These are phyloP conservation scores for Cardamine resedifolia DNA, from an alignment of 345 rosid species.

Conservation along the genomic window DNA sequence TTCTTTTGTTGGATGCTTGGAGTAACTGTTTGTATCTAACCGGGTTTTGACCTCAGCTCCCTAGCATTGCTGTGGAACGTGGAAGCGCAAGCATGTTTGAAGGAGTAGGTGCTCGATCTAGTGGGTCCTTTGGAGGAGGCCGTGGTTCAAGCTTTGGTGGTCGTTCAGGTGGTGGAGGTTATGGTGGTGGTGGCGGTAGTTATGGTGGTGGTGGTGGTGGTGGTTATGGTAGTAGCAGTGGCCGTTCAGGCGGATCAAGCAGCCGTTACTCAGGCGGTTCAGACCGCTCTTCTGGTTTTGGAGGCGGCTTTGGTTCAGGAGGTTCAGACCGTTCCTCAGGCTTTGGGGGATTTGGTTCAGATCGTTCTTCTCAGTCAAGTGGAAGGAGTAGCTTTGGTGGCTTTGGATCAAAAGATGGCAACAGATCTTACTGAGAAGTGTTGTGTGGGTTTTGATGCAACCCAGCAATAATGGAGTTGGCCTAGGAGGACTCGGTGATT, in stretches of 20 bases:
- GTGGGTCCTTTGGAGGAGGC: constrained; percentile 47
- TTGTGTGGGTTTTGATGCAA: constrained; percentile 26
- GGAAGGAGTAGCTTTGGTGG: constrained; percentile 41
- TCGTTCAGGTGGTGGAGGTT: constrained; percentile 13
- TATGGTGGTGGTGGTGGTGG: constrained; percentile 24
- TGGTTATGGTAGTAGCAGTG: constrained; percentile 27
- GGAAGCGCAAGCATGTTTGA: constrained; percentile 47
- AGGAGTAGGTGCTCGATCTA: constrained; percentile 45
- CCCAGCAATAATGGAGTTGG: constrained; percentile 22
- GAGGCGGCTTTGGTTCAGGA: constrained; percentile 40
- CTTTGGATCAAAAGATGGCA: constrained; percentile 37
- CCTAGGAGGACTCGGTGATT: neutral
- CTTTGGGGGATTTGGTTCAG: constrained; percentile 44
- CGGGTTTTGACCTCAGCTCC: constrained; percentile 48
- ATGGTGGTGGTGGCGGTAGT: constrained; percentile 28
- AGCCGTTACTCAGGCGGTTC: constrained; percentile 37
- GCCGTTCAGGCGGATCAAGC: constrained; percentile 37
- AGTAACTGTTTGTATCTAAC: neutral
- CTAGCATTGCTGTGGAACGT: constrained; percentile 54
- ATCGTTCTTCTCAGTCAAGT: constrained; percentile 44
- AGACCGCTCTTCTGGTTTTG: constrained; percentile 44
- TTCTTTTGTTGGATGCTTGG: neutral
- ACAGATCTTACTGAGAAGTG: constrained; percentile 32
- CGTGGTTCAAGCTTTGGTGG: constrained; percentile 54
- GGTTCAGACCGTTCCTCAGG: constrained; percentile 45